phyloP scores from a whole-genome alignment of 1,284 basidiomycete genomes.

The Peniophora sp. region DNA sequence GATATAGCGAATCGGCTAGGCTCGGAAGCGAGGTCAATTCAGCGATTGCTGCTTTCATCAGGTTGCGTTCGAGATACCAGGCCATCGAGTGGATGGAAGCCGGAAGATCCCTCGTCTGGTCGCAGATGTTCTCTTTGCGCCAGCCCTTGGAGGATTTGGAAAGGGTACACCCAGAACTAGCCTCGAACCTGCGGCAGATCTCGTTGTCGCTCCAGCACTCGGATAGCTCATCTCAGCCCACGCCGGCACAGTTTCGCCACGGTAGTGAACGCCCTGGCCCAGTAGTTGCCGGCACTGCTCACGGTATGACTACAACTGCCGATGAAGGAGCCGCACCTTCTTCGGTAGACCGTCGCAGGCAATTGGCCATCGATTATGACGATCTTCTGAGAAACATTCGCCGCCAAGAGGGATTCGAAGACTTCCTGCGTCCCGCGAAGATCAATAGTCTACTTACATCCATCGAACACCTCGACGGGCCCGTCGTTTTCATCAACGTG shows the following conservation, averaged over 20 bases:
- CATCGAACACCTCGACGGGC: background rate
- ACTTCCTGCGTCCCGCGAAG: conserved; percentile 1
- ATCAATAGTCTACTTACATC: background rate
- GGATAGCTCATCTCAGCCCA: background rate
- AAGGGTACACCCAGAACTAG: background rate
- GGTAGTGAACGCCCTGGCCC: background rate
- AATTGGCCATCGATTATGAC: background rate
- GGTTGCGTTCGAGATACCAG: background rate
- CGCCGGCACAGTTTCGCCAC: too few species aligned
- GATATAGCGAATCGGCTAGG: background rate
- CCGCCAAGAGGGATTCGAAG: conserved; percentile 8
- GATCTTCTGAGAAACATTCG: background rate
- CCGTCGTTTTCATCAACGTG: conserved; percentile 2
- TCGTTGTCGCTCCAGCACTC: background rate
- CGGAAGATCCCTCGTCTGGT: background rate
- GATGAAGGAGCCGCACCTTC: background rate
- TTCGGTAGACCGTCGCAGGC: background rate
- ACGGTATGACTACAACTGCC: background rate
- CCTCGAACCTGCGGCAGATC: background rate
- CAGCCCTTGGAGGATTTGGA: background rate
- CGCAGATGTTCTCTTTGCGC: background rate
- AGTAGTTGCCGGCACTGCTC: background rate
- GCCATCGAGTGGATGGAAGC: background rate
- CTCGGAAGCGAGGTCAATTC: background rate
- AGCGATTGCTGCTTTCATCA: background rate